Conservation (phyloP, 2,329 filamentous ascomycete species). For the Cryphonectria radicalis region DNA sequence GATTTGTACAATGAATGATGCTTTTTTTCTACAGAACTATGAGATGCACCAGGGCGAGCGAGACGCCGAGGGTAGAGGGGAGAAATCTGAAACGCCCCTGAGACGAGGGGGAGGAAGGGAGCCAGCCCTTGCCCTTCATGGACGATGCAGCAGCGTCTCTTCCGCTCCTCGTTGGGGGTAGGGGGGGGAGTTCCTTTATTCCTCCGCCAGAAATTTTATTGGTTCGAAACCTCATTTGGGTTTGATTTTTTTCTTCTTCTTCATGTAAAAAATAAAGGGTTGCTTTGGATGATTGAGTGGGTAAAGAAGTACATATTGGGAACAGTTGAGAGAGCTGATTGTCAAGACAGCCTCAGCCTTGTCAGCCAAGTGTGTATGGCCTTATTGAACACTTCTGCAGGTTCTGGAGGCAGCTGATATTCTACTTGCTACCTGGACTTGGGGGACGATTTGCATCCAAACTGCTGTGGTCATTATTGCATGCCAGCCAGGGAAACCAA, state of each 20-base stretch:
- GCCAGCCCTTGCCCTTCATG: not conserved
- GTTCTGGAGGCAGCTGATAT: not conserved
- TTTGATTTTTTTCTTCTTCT: too few relatives aligned
- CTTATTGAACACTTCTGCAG: not conserved
- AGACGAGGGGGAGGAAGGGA: conserved; percentile 35
- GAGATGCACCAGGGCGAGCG: not conserved
- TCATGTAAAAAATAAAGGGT: too few relatives aligned
- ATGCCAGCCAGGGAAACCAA: too few relatives aligned
- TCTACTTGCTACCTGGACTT: not conserved
- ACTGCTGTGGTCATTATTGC: too few relatives aligned
- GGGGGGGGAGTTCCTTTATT: too few relatives aligned
- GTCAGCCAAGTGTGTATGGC: too few relatives aligned
- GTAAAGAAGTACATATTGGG: not conserved
- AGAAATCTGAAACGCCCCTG: conserved; percentile 34
- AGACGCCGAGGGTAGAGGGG: not conserved
- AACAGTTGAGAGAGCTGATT: not conserved
- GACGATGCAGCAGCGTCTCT: not conserved
- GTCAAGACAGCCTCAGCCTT: too few relatives aligned
- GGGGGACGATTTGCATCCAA: too few relatives aligned
- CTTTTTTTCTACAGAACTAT: not conserved
- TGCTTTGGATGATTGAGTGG: too few relatives aligned
- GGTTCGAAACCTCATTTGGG: too few relatives aligned
- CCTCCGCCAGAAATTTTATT: too few relatives aligned
- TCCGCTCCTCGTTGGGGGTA: too few relatives aligned
- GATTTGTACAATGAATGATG: not conserved